Evolutionary conservation across 2,329 filamentous ascomycete species (phyloP), one percentile per base, ranked within the genome.

Genomic region (Blumeria hordei): DNA sequence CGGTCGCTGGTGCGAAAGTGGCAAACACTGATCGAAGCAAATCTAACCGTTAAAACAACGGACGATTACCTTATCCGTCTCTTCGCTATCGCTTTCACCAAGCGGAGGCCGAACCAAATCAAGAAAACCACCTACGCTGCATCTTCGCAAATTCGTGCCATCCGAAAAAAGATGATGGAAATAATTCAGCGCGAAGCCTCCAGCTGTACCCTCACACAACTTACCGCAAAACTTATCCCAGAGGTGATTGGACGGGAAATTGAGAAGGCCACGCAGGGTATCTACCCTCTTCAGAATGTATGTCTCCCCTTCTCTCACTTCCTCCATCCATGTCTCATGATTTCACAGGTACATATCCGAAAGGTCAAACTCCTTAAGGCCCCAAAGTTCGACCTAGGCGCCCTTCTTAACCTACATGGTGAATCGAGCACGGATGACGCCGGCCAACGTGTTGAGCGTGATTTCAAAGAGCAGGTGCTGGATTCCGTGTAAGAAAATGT

Each of bases 121-220:
- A 94, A 94, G 85, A 98, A 96, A 85, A 98, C 92, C 68, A 98
- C 92, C 70, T 98, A 98, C 70, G 92, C 92, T 65, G 83, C 83
- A 63, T 88, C 87, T 62, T 96, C 92, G 62, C 92, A 98, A 76
- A 96, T 96, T 73, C 85, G 90, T 64, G 83, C 85, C 65, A 98
- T 98, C 73, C 85, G 92, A 74, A 92, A 88, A 80, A 96, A 98
- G 87, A 98, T 98, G 92, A 85, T 80, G 62, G 92, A 98, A 75
- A 96, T 98, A 74, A 96, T 98, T 73, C 80, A 85, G 73, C 85
- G 88, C 67, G 92, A 98, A 78, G 92, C 92, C 60, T 79, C 85
- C 65, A 86, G 78, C 76, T 94, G 88, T 81, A 94, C 88, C 62
- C 81, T 98, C 63, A 83, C 85, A 66, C 90, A 96, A 80, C 83